Evolutionary conservation across 1,284 basidiomycete genomes (phyloP), one percentile per base, ranked within the genome.

Genomic region (Irpex sp.): DNA sequence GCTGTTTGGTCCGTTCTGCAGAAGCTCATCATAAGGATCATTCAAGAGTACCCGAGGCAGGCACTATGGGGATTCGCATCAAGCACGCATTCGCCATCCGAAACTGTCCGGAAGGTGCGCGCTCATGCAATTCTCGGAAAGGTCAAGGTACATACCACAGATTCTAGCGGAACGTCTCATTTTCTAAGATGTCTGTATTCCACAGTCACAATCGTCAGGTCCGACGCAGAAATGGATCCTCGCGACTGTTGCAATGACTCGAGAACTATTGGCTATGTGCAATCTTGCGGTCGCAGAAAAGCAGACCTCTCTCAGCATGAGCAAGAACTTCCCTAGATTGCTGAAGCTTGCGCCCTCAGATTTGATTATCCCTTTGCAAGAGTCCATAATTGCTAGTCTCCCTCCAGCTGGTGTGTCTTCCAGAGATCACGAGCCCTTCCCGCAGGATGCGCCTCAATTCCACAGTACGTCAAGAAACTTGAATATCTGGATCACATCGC

Each of bases 61-160:
- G 89, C 93, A 0, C 80, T 98, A 51, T 99, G 97, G 97, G 85
- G 94, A 1, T 96, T 97, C 72, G 87, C 92, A 0, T 92, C 94
- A 0, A 93, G 94, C 5, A 85, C 92, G 56, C 93, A 96, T 74
- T 98, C 96, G 0, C 93, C 87, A 17, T 3, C 21, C 52, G 91
- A 93, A 66, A 5, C 71, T 0, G 82, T 82, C 40, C 83, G 97
- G 57, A 81, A 82, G 64, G 71, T 77, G 26, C 83, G 93, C 64
- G 94, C 92, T 57, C 80, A 74, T 58, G 72, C 76, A 3, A 89
- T 97, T 54, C 76, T 97, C 44, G 77, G 85, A 5, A 81, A 83
- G 68, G 80, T 94, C n/a, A 83, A 81, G 73, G 93, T 92, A 68
- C 59, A 78, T 72, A 13, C 37, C 58, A 19, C 19, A 11, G 1